Base-by-base conservation (phyloP, 2,329 filamentous ascomycete species). In the Sclerotinia nivalis region DNA sequence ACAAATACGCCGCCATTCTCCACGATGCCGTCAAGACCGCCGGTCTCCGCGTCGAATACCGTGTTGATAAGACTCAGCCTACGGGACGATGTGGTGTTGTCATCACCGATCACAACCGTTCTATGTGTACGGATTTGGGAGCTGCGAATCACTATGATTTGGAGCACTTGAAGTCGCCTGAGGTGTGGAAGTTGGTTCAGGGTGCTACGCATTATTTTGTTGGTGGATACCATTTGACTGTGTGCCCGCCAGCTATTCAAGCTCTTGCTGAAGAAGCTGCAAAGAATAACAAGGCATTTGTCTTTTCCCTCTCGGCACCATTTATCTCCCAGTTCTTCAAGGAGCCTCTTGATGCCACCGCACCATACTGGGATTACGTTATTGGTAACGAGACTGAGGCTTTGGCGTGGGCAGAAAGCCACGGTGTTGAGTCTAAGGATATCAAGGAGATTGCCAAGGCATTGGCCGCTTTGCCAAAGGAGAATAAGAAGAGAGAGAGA, bases 321-420 rank as follows among this genome's bases (percentile, higher is more conserved):
- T 99, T 99, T 86, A 97, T 99, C 78, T 85, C 91, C 52, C 91
- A 97, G 80, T 97, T 97, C 87, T 99, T 98, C 91, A 97, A 97
- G 86, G 94, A 97, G 64, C 91, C 89, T 74, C 88, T 99, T 61
- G 93, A 97, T 82, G 89, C 89, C 77, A 91, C 92, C 68, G 86
- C 93, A 67, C 91, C 92, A 43, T 97, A 97, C 88, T 96, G 93
- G 86, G 94, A 98, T 84, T 96, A 95, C 83, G 86, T 98, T 72
- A 92, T 99, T 80, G 95, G 94, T 79, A 99, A 99, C 84, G 96
- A 99, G 89, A 92, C 92, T 74, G 96, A 99, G 84, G 95, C 94
- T 62, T 88, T 89, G 76, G 86, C 93, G 70, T 99, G 95, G 83
- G 92, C 94, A 74, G 90, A 93, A 81, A 89, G 89, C 71, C 93